These are phyloP conservation scores for Limonium bicolor DNA, from an alignment of 148 eudicot genomes.

Conservation along the genomic window DNA sequence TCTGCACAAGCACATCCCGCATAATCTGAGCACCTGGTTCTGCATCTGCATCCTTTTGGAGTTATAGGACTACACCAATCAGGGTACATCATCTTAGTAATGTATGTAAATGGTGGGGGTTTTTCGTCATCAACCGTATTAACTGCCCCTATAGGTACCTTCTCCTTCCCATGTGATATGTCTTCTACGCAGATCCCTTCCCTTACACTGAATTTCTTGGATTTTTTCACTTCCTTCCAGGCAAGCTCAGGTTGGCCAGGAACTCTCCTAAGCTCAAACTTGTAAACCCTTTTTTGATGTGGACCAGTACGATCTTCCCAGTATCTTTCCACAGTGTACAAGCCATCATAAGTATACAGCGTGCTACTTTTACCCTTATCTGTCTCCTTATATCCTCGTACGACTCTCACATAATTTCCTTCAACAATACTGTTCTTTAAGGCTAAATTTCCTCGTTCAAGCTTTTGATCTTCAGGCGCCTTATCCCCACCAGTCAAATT, in stretches of 20 bases:
- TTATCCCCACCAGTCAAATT: conserved; percentile 27
- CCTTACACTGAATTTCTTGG: conserved; percentile 30
- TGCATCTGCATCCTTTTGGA: conserved; percentile 54
- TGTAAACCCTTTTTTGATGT: conserved; percentile 51
- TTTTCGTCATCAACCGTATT: conserved; percentile 46
- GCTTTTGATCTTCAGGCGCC: conserved; percentile 67
- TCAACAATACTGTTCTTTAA: conserved; percentile 41
- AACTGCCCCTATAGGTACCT: conserved; percentile 42
- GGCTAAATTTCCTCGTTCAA: conserved; percentile 73
- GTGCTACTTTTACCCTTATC: conserved; percentile 24
- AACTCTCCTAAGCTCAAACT: conserved; percentile 51
- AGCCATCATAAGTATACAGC: conserved; percentile 68
- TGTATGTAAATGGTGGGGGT: conserved; percentile 56
- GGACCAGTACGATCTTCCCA: conserved; percentile 39
- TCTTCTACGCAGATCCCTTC: conserved; percentile 41
- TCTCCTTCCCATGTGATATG: conserved; percentile 46
- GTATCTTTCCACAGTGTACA: conserved; percentile 42
- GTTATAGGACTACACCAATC: conserved; percentile 35
- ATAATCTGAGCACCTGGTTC: conserved; percentile 44
- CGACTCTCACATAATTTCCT: conserved; percentile 53
- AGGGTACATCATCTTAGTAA: conserved; percentile 50
- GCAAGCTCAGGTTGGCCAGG: conserved; percentile 66
- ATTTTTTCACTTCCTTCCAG: conserved; percentile 54
- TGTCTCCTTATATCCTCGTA: conserved; percentile 63
- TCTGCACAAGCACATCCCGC: conserved; percentile 45